phyloP scores from a whole-genome alignment of 768 basidiomycete species.

The Mycena polygramma region DNA sequence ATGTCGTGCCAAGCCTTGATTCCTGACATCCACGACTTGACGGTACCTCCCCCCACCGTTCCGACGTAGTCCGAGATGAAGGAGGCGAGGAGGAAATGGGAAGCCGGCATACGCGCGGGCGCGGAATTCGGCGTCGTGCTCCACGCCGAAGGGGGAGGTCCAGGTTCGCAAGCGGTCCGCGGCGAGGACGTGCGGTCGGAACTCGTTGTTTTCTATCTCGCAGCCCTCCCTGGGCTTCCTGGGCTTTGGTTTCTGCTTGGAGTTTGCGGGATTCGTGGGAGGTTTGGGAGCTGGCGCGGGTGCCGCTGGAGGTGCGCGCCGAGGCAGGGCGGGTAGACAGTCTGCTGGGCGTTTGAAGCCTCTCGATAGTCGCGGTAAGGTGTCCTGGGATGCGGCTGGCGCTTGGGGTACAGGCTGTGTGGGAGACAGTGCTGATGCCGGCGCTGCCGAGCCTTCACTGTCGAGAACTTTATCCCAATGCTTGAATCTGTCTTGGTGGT shows the following conservation, averaged over 20 bases:
- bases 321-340: slow-evolving; percentile 1
- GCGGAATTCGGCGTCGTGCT: slow-evolving; percentile 9
- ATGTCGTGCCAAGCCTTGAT: slow-evolving; percentile 53
- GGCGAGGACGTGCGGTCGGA: slow-evolving; percentile 40
- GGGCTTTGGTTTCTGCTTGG: not conserved
- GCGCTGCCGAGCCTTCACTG: too few relatives aligned
- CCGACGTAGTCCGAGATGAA: slow-evolving; percentile 45
- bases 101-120: slow-evolving; percentile 50
- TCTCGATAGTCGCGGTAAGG: too few relatives aligned
- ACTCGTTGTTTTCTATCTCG: slow-evolving; percentile 13
- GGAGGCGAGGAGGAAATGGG: slow-evolving; percentile 43
- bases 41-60: slow-evolving; percentile 36
- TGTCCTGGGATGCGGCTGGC: not conserved
- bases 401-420: too few relatives aligned
- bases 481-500: too few relatives aligned
- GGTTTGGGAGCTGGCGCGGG: too few relatives aligned
- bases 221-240: not conserved
- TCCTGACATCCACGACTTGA: slow-evolving; percentile 52
- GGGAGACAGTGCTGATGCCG: not conserved
- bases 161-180: slow-evolving; percentile 39
- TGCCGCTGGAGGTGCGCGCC: slow-evolving; percentile 15
- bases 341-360: too few relatives aligned
- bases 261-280: not conserved
- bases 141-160: slow-evolving; percentile 34
- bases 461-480: too few relatives aligned